Evolutionary conservation across 352 stramenopile species (phyloP).

Genomic region (Globisporangium nagaii): DNA sequence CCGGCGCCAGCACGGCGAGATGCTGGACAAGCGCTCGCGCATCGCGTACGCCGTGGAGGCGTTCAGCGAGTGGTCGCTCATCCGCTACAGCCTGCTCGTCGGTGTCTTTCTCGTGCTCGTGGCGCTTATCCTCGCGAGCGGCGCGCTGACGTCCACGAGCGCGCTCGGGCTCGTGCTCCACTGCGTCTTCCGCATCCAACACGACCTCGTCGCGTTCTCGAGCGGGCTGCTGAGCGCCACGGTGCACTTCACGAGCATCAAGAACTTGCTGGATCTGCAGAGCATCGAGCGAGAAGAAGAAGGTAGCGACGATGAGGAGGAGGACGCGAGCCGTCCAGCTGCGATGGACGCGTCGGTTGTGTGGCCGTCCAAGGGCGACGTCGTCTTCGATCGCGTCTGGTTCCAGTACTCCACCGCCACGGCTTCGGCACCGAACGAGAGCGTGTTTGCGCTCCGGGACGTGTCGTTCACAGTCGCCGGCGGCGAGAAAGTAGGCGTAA

Average conservation of each 20-base stretch:
- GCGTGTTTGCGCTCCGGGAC: slow-evolving; percentile 30
- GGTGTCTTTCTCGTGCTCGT: slow-evolving; percentile 27
- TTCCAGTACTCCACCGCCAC: slow-evolving; percentile 56
- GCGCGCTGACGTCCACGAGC: slow-evolving; percentile 17
- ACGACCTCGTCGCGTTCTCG: slow-evolving; percentile 29
- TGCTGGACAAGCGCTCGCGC: slow-evolving; percentile 25
- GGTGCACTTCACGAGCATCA: slow-evolving; percentile 31
- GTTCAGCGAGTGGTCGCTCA: slow-evolving; percentile 29
- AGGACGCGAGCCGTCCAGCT: too few species aligned
- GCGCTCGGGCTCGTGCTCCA: slow-evolving; percentile 25
- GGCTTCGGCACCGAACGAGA: not conserved
- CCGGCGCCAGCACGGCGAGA: slow-evolving; percentile 20
- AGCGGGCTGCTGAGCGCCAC: slow-evolving; percentile 26
- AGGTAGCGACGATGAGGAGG: not conserved
- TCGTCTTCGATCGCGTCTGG: slow-evolving; percentile 80
- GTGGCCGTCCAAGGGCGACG: slow-evolving; percentile 66
- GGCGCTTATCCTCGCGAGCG: slow-evolving; percentile 21
- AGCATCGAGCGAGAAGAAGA: slow-evolving; percentile 46
- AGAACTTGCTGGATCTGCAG: slow-evolving; percentile 40
- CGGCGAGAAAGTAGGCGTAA: slow-evolving; percentile 47
- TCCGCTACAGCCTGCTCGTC: slow-evolving; percentile 26
- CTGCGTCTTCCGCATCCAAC: slow-evolving; percentile 29
- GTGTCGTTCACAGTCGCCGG: slow-evolving; percentile 31
- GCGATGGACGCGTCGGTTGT: slow-evolving; percentile 5
- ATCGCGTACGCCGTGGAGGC: slow-evolving; percentile 24